A percentile compares a stretch with the other conserved stretches of the same genome.
phyloP scores from a whole-genome alignment of 345 rosid genomes.

The Corymbia maculata region DNA sequence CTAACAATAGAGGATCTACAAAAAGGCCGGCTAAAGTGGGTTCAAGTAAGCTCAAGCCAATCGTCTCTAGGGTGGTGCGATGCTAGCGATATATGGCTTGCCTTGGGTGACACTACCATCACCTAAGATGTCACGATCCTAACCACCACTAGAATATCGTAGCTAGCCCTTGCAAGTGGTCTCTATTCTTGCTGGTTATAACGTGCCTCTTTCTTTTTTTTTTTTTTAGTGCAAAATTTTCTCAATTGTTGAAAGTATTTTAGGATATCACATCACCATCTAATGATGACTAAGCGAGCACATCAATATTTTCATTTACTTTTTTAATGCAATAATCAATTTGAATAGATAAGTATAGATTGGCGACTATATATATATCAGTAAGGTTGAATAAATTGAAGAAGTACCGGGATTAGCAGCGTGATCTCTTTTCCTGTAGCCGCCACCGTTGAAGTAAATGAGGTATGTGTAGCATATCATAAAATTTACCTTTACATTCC shows the following conservation, averaged over 20 bases:
- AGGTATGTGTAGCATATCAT: too few species aligned
- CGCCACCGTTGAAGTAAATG: too few species aligned
- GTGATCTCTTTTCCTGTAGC: too few species aligned
- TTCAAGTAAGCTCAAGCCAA: background rate
- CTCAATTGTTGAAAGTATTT: background rate
- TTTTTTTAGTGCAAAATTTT: background rate
- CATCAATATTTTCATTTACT: too few species aligned
- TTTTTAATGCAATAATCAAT: too few species aligned
- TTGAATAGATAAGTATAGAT: too few species aligned
- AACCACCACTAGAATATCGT: background rate
- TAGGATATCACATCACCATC: too few species aligned
- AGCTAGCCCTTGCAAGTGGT: background rate
- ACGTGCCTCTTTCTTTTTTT: background rate
- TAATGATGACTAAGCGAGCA: background rate
- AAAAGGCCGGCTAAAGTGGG: background rate
- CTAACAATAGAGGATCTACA: too few species aligned
- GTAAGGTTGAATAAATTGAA: too few species aligned
- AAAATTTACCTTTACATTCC: too few species aligned
- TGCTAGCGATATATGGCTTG: background rate
- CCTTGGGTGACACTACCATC: background rate
- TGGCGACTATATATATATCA: too few species aligned
- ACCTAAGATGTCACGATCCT: background rate
- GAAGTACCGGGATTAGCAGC: too few species aligned
- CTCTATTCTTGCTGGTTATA: background rate
- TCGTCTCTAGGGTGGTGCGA: fast-evolving